phyloP scores from a whole-genome alignment of 805 yeast genomes.

The Candida hispaniensis region DNA sequence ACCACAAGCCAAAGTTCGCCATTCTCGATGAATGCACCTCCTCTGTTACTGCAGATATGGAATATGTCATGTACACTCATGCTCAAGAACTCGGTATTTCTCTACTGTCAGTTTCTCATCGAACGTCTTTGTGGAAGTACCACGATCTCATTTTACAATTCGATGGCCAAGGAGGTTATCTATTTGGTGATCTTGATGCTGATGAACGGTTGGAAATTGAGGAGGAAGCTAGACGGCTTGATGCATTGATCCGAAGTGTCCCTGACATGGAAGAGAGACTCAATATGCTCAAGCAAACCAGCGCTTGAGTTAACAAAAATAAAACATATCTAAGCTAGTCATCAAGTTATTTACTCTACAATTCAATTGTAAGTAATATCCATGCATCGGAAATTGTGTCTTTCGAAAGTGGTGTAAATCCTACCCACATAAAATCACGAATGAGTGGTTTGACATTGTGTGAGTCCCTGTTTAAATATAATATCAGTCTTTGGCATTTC shows the following conservation, averaged over 20 bases:
- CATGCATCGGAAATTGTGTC: slow-evolving; percentile 12
- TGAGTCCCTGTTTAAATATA: slow-evolving; percentile 8
- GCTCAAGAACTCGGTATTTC: slow-evolving; percentile 75
- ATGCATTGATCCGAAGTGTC: slow-evolving; percentile 58
- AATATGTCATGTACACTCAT: slow-evolving; percentile 73
- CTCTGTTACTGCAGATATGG: slow-evolving; percentile 84
- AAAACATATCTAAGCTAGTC: not conserved
- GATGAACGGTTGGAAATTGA: slow-evolving; percentile 61
- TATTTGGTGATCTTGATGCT: slow-evolving; percentile 57
- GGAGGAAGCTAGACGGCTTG: slow-evolving; percentile 63
- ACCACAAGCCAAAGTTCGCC: slow-evolving; percentile 87
- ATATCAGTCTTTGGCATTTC: slow-evolving; percentile 12
- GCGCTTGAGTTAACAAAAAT: slow-evolving; percentile 1
- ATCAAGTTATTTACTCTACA: not conserved
- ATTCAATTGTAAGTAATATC: slow-evolving; percentile 13
- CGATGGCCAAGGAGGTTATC: slow-evolving; percentile 70
- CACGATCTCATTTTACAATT: slow-evolving; percentile 75
- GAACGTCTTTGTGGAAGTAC: slow-evolving; percentile 88
- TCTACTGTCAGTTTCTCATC: slow-evolving; percentile 79
- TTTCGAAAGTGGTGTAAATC: slow-evolving; percentile 10
- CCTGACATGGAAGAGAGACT: slow-evolving; percentile 58
- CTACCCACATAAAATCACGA: slow-evolving; percentile 15
- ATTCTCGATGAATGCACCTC: slow-evolving; percentile 94
- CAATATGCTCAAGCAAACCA: slow-evolving; percentile 37
- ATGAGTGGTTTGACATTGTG: slow-evolving; percentile 5